Conservation (phyloP, 345 rosid species). For the Rhodomyrtus tomentosa region DNA sequence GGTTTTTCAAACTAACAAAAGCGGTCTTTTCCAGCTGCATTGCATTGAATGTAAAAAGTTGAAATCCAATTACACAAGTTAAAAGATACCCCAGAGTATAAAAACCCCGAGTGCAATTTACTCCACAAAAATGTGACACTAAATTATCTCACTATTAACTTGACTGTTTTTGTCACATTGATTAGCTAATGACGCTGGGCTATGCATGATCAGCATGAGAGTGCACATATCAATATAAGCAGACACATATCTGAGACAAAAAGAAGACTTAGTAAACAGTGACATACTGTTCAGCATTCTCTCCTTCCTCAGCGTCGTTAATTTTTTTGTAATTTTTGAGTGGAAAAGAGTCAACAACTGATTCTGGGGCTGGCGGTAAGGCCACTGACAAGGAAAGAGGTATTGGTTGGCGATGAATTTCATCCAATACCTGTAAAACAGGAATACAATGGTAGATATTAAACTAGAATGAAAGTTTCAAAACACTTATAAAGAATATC, state of each 20-base stretch:
- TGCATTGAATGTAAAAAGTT: too few relatives aligned
- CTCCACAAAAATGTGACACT: not conserved
- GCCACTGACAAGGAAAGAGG: conserved; percentile 37
- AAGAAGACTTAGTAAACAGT: not conserved
- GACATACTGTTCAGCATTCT: conserved; percentile 48
- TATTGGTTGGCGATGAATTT: conserved; percentile 52
- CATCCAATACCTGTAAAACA: conserved; percentile 54
- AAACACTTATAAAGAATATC: not conserved
- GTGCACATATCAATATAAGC: not conserved
- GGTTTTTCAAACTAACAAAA: too few relatives aligned
- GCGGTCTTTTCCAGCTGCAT: too few relatives aligned
- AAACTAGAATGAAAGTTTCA: not conserved
- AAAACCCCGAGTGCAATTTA: not conserved
- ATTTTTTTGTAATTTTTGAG: conserved; percentile 40
- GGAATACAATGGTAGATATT: not conserved
- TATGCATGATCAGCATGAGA: not conserved
- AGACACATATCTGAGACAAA: not conserved
- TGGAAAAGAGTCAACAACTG: conserved; percentile 60
- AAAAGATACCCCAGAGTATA: not conserved
- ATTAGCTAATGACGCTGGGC: not conserved
- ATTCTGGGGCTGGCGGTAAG: conserved; percentile 53
- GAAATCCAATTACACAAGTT: not conserved
- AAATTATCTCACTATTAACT: not conserved
- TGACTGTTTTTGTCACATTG: not conserved
- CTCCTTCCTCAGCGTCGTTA: conserved; percentile 11